These are phyloP conservation scores for Pelargonium nanum DNA, from an alignment of 345 rosid species.

Conservation along the genomic window DNA sequence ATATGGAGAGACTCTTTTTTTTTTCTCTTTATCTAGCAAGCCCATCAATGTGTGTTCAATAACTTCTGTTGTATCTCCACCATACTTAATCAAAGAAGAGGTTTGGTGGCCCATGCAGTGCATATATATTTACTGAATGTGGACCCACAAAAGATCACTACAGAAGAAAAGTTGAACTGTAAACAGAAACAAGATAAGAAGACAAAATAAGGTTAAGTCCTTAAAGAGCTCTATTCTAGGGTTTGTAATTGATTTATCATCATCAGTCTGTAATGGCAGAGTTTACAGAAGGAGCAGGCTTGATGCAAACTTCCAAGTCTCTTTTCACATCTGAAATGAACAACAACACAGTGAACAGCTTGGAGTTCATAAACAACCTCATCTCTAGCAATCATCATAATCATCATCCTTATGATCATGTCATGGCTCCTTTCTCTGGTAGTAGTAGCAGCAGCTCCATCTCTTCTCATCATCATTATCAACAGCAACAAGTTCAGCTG, in stretches of 20 bases:
- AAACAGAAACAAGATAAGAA: too few relatives aligned
- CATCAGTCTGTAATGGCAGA: not conserved
- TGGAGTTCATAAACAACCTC: not conserved
- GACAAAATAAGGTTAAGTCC: too few relatives aligned
- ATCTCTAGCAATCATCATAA: not conserved
- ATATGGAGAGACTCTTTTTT: too few relatives aligned
- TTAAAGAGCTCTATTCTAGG: too few relatives aligned
- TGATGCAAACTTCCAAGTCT: not conserved
- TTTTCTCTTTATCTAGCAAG: too few relatives aligned
- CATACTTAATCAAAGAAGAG: not conserved
- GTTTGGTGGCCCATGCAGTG: not conserved
- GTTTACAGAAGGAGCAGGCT: not conserved
- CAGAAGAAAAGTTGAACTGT: not conserved
- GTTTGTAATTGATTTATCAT: not conserved
- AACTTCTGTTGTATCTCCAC: not conserved
- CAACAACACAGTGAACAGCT: too few relatives aligned
- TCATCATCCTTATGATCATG: not conserved
- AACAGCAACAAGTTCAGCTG: too few relatives aligned
- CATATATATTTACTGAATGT: not conserved
- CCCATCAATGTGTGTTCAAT: not conserved
- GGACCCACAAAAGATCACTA: not conserved
- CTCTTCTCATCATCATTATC: too few relatives aligned
- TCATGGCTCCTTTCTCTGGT: not conserved
- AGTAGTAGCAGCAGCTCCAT: not conserved
- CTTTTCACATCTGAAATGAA: not conserved